Evolutionary conservation across 108 stramenopile genomes (phyloP).

Genomic region (Stephanodiscus triporus): DNA sequence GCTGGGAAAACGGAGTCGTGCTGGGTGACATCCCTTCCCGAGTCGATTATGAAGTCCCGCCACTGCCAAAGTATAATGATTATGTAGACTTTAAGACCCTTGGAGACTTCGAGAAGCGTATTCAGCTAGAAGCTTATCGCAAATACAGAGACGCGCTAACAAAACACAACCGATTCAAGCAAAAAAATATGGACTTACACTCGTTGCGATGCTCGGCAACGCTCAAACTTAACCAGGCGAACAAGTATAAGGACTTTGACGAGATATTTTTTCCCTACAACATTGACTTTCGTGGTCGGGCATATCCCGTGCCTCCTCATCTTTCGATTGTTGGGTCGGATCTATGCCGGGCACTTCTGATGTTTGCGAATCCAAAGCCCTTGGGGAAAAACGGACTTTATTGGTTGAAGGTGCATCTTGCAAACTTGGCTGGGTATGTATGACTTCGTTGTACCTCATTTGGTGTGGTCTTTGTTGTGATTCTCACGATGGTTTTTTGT

Average conservation of each 20-base stretch:
- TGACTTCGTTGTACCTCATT: conserved; percentile 33
- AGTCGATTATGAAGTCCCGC: conserved; percentile 78
- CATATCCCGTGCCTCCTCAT: conserved; percentile 98
- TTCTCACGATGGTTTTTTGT: neutral
- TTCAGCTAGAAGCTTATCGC: conserved; percentile 44
- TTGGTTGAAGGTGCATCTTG: conserved; percentile 98
- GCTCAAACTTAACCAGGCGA: conserved; percentile 88
- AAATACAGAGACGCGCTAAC: conserved; percentile 57
- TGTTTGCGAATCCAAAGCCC: conserved; percentile 89
- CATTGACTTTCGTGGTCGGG: conserved; percentile 98
- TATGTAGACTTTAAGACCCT: conserved; percentile 39
- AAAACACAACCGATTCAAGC: conserved; percentile 65
- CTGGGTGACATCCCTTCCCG: conserved; percentile 89
- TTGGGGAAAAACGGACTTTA: conserved; percentile 90
- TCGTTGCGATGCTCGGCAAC: conserved; percentile 86
- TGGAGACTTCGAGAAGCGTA: conserved; percentile 32
- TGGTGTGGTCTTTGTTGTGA: neutral
- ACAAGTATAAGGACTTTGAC: conserved; percentile 85
- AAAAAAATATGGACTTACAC: conserved; percentile 84
- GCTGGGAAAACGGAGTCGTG: conserved; percentile 77
- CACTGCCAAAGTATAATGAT: conserved; percentile 54
- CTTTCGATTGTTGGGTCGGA: conserved; percentile 97
- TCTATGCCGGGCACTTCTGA: conserved; percentile 93
- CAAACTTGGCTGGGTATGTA: conserved; percentile 90
- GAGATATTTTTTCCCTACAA: conserved; percentile 98